Evolutionary conservation across 2,329 filamentous ascomycete genomes (phyloP).

Genomic region (Fusarium anthophilum): DNA sequence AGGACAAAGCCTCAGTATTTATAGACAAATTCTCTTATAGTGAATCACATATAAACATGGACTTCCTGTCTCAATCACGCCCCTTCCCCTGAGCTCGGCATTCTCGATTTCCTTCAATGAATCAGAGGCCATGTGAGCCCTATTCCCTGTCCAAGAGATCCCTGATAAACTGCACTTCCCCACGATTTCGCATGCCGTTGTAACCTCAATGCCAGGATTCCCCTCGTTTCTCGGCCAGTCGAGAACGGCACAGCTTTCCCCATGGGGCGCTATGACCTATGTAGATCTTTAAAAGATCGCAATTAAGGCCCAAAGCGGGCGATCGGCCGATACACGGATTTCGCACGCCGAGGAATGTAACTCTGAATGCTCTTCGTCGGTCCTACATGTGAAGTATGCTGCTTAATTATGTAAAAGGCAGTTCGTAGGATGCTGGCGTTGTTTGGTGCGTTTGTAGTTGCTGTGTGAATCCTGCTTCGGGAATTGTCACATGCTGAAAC

Average conservation of each 20-base stretch:
- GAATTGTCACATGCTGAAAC: not conserved
- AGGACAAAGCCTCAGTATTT: not conserved
- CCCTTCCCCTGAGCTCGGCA: not conserved
- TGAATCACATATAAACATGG: not conserved
- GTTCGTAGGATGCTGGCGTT: too few relatives aligned
- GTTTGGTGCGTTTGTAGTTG: not conserved
- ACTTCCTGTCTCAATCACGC: not conserved
- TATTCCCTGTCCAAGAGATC: not conserved
- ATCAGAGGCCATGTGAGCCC: not conserved
- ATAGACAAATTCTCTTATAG: not conserved
- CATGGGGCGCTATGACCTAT: constrained; percentile 2
- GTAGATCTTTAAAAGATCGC: constrained; percentile 16
- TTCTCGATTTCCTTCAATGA: not conserved
- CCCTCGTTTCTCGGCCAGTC: not conserved
- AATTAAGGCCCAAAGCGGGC: constrained; percentile 7
- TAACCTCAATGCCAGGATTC: not conserved
- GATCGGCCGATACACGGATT: constrained; percentile 1
- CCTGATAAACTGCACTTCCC: not conserved
- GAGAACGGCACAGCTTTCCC: constrained; percentile 14
- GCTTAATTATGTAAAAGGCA: not conserved
- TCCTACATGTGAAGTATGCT: constrained; percentile 22
- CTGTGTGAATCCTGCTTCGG: not conserved
- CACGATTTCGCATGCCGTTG: not conserved
- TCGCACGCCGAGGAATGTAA: constrained; percentile 25
- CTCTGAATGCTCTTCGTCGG: not conserved